Conservation (phyloP, 1,139 yeast species). For the Entelexis paramagnoliae region DNA sequence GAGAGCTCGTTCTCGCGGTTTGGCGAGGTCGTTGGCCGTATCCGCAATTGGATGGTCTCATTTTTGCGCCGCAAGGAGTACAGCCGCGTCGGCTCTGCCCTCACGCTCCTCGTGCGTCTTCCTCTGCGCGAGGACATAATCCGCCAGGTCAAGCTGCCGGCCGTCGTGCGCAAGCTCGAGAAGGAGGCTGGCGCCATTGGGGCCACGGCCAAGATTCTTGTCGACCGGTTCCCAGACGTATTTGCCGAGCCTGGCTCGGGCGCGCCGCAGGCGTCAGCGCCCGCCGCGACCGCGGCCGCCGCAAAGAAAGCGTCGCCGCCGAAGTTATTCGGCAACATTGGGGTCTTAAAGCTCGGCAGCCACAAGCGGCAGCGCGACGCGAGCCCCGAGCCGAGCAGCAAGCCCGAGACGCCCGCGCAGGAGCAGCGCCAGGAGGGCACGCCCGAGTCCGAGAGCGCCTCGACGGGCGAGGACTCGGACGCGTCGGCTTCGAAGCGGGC, state of each 20-base stretch:
- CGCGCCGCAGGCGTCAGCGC: neutral
- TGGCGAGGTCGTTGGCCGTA: constrained; percentile 17
- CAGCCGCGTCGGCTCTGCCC: constrained; percentile 10
- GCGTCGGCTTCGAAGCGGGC: constrained; percentile 17
- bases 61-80: constrained; percentile 12
- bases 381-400: neutral
- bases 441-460: neutral
- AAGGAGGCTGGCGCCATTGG: neutral
- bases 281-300: neutral
- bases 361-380: constrained; percentile 16
- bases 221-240: constrained; percentile 5
- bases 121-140: constrained; percentile 14
- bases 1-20: neutral
- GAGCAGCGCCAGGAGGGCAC: neutral
- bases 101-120: constrained; percentile 13
- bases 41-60: constrained; percentile 29
- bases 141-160: constrained; percentile 12
- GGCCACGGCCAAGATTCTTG: neutral
- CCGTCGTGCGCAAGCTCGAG: constrained; percentile 11
- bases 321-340: constrained; percentile 15
- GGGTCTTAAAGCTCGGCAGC: constrained; percentile 12
- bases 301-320: constrained; percentile 7
- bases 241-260: neutral
- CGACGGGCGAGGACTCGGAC: neutral
- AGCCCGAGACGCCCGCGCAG: neutral